Percentiles rank a stretch among this genome's conserved stretches.
Evolutionary conservation across 345 rosid species (phyloP).

Genomic region (Lepidium sativum): DNA sequence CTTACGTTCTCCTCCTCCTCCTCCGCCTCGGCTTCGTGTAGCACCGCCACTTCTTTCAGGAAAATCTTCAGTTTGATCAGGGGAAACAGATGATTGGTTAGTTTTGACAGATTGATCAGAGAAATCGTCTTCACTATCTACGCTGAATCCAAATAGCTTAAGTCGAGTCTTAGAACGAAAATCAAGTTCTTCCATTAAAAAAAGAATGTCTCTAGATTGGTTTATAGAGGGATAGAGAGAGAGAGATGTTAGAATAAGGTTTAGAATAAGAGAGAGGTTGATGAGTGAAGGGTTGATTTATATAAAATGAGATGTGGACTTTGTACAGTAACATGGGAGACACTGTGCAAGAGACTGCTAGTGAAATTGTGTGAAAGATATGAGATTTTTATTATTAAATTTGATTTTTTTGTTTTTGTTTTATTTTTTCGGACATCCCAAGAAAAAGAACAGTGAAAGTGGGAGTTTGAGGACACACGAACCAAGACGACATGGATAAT

Average conservation of each 20-base stretch:
- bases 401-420: conserved; percentile 11
- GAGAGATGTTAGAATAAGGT: not conserved
- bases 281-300: conserved; percentile 34
- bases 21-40: conserved; percentile 15
- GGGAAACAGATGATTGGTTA: not conserved
- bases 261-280: conserved; percentile 25
- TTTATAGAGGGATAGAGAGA: not conserved
- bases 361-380: conserved; percentile 18
- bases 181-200: conserved; percentile 49
- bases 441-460: conserved; percentile 28
- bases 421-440: conserved; percentile 46
- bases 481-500: conserved; percentile 33
- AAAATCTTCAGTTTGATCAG: conserved; percentile 7
- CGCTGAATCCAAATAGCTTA: conserved; percentile 84
- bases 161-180: conserved; percentile 40
- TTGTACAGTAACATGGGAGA: conserved; percentile 34
- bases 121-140: conserved; percentile 51
- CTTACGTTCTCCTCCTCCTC: conserved; percentile 46
- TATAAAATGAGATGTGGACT: conserved; percentile 23
- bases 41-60: conserved; percentile 14
- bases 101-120: conserved; percentile 17
- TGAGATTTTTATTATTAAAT: not conserved
- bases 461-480: conserved; percentile 37
- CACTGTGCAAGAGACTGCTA: conserved; percentile 9
- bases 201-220: not conserved